Percentiles rank a stretch among this genome's conserved stretches.
Evolutionary conservation across 495 filamentous ascomycete species (phyloP).

Genomic region (Evansstolkia leycettana): DNA sequence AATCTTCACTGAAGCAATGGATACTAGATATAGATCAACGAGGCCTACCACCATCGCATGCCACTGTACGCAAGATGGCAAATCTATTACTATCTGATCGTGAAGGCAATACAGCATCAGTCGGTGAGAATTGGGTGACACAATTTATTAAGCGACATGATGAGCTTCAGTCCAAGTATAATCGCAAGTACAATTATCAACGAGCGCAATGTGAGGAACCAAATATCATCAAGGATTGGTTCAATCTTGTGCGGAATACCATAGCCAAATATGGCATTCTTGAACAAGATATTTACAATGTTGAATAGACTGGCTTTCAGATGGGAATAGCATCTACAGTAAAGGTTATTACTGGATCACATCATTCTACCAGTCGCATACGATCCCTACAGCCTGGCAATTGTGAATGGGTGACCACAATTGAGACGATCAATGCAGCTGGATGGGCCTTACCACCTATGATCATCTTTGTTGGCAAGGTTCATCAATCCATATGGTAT

Average conservation of each 20-base stretch:
- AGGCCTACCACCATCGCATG: not conserved
- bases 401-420: slow-evolving; percentile 6
- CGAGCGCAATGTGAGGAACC: slow-evolving; percentile 2
- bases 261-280: slow-evolving; percentile 7
- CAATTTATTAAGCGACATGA: slow-evolving; percentile 2
- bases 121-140: not conserved
- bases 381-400: slow-evolving; percentile 5
- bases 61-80: not conserved
- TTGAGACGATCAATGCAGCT: not conserved
- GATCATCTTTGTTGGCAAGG: slow-evolving; percentile 1
- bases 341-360: slow-evolving; percentile 6
- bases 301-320: slow-evolving; percentile 4
- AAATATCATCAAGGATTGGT: slow-evolving; percentile 4
- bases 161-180: slow-evolving; percentile 4
- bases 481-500: slow-evolving; percentile 1
- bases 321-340: slow-evolving; percentile 4
- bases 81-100: not conserved
- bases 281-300: slow-evolving; percentile 5
- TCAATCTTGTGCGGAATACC: slow-evolving; percentile 5
- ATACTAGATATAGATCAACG: not conserved
- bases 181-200: slow-evolving; percentile 2
- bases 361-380: slow-evolving; percentile 3
- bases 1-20: no score
- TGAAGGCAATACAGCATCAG: not conserved
- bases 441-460: not conserved